Percentiles rank a stretch among this genome's conserved stretches.
phyloP scores from a whole-genome alignment of 768 basidiomycete genomes.

The Mycena haematopus region DNA sequence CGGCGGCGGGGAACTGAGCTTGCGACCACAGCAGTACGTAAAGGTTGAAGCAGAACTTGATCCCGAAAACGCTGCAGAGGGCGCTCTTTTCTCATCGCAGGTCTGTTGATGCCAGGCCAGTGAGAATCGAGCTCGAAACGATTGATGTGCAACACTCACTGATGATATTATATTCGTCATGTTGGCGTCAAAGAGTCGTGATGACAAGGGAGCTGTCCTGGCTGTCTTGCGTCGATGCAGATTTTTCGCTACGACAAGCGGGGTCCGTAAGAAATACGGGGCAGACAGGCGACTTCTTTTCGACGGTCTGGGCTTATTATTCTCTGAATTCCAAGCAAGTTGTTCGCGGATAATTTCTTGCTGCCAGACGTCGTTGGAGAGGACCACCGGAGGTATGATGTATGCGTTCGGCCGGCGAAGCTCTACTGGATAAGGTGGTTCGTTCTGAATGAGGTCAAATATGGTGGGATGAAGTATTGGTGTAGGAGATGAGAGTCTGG shows the following conservation, averaged over 20 bases:
- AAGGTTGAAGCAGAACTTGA: neutral
- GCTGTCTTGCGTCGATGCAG: neutral
- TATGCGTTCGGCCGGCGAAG: neutral
- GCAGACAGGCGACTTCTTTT: neutral
- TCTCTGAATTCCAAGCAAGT: neutral
- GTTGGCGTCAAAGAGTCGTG: neutral
- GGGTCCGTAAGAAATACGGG: constrained; percentile 9
- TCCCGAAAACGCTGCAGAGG: constrained; percentile 15
- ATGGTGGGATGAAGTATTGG: constrained; percentile 13
- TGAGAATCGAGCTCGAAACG: neutral
- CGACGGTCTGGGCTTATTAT: neutral
- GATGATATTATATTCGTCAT: neutral
- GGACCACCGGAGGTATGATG: neutral
- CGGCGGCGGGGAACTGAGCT: constrained; percentile 23
- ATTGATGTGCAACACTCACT: constrained; percentile 1
- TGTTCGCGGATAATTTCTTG: constrained; percentile 1
- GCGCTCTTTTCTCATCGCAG: neutral
- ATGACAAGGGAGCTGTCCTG: neutral
- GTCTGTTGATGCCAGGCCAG: neutral
- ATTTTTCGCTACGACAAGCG: neutral
- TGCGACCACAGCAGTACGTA: constrained; percentile 1
- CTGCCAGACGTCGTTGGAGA: constrained; percentile 15
- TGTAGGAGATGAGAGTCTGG: neutral
- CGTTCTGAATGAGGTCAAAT: constrained; percentile 19
- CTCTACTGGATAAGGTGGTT: neutral